phyloP scores from a whole-genome alignment of 2,329 filamentous ascomycete species.

The Phyllosticta citriasiana region DNA sequence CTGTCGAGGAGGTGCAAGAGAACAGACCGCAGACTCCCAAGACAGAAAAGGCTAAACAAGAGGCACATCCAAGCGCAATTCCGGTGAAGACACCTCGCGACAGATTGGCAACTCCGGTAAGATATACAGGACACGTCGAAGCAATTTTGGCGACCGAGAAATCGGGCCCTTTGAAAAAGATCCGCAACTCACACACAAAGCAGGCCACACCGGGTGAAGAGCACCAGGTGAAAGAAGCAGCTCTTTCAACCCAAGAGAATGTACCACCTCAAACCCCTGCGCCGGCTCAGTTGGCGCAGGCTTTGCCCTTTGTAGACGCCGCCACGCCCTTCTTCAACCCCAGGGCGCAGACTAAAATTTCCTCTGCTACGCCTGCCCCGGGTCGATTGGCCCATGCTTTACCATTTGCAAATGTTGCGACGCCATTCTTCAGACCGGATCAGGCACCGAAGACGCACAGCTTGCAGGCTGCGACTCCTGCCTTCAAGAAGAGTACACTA shows the following conservation, averaged over 20 bases:
- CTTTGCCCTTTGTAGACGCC: conserved; percentile 1
- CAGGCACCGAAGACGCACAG: background rate
- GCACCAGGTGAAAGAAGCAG: background rate
- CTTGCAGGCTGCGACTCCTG: conserved; percentile 2
- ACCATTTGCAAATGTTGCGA: conserved; percentile 3
- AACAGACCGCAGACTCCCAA: conserved; percentile 1
- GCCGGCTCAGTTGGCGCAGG: background rate
- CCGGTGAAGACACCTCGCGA: conserved; percentile 1
- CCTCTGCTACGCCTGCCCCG: background rate
- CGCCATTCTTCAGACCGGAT: conserved; percentile 5
- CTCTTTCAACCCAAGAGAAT: background rate
- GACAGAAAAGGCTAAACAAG: background rate
- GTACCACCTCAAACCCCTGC: conserved; percentile 1
- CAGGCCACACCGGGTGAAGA: background rate
- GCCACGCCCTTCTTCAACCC: conserved; percentile 8
- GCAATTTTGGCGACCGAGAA: background rate
- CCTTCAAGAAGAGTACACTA: conserved; percentile 5
- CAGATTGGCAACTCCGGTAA: background rate
- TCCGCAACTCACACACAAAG: background rate
- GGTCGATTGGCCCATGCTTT: background rate
- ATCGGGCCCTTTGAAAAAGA: background rate
- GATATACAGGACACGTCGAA: background rate
- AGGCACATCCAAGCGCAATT: background rate
- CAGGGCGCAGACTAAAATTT: background rate
- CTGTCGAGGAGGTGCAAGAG: background rate